Conservation (phyloP, 1,284 basidiomycete species). For the Austroboletus niveus region DNA sequence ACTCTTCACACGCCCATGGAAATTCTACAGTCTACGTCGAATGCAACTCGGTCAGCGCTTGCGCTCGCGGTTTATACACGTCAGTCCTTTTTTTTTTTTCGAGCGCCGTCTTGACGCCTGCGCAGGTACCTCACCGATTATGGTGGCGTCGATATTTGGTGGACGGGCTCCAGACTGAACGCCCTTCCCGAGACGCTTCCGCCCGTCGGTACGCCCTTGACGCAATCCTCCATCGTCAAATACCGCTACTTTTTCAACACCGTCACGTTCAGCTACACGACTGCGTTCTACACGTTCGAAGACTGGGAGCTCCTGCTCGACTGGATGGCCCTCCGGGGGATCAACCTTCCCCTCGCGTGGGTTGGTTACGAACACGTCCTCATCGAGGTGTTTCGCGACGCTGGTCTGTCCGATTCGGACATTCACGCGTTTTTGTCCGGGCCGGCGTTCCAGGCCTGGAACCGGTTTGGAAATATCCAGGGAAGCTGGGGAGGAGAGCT, state of each 20-base stretch:
- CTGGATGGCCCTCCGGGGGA: constrained; percentile 44
- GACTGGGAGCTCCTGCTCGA: constrained; percentile 45
- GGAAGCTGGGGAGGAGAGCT: constrained; percentile 20
- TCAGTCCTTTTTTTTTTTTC: constrained; percentile 3
- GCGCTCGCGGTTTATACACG: constrained; percentile 28
- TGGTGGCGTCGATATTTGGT: constrained; percentile 42
- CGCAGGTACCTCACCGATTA: constrained; percentile 38
- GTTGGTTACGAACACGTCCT: constrained; percentile 43
- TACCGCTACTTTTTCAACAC: constrained; percentile 45
- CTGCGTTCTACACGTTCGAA: constrained; percentile 41
- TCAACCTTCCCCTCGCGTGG: constrained; percentile 45
- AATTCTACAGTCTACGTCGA: constrained; percentile 6
- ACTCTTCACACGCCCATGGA: constrained; percentile 11
- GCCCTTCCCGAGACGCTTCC: constrained; percentile 33
- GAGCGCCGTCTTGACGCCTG: not conserved
- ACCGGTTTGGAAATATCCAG: constrained; percentile 38
- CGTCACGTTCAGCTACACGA: constrained; percentile 44
- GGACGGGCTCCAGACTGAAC: constrained; percentile 41
- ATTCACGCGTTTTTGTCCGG: constrained; percentile 39
- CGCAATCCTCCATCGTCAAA: constrained; percentile 36
- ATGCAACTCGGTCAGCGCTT: constrained; percentile 26
- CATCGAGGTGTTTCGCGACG: constrained; percentile 38
- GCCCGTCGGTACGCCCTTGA: constrained; percentile 30
- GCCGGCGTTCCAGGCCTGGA: constrained; percentile 46
- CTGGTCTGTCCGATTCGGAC: constrained; percentile 37